phyloP scores from a whole-genome alignment of 331 rosid species.

The Erythrophleum ivorense region DNA sequence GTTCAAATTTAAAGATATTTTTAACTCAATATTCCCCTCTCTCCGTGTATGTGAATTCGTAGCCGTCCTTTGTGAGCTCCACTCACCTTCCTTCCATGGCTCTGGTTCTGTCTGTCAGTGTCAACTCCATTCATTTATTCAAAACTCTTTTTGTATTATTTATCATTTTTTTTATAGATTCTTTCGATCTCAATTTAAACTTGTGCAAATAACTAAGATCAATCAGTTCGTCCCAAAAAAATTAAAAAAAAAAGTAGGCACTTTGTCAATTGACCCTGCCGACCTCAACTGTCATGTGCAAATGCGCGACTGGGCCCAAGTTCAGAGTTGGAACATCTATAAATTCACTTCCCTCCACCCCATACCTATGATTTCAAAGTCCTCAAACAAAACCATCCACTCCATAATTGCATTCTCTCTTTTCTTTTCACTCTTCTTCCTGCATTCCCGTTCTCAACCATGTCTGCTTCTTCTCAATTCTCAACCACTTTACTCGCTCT shows the following conservation, averaged over 20 bases:
- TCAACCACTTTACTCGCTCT: background rate
- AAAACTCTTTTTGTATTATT: background rate
- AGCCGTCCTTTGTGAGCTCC: background rate
- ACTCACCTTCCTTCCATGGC: no score
- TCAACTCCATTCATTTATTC: background rate
- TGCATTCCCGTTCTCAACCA: background rate
- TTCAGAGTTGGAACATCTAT: background rate
- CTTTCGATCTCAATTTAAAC: constrained; percentile 12
- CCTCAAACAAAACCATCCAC: background rate
- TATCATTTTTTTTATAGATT: background rate
- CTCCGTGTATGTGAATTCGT: background rate
- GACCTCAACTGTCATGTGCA: constrained; percentile 32
- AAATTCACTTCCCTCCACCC: background rate
- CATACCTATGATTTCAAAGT: background rate
- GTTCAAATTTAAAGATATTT: no score
- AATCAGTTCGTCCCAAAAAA: no score
- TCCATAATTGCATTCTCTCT: no score
- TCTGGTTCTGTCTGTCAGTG: background rate
- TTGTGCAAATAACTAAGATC: background rate
- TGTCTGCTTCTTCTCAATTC: constrained; percentile 33
- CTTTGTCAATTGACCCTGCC: background rate
- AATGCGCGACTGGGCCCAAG: background rate
- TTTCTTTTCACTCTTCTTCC: no score
- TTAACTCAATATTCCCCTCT: no score
- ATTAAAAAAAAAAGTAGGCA: no score